Percentiles rank a stretch among this genome's conserved stretches.
These are phyloP conservation scores for Boletus edulis DNA, from an alignment of 768 basidiomycete species.

Conservation along the genomic window DNA sequence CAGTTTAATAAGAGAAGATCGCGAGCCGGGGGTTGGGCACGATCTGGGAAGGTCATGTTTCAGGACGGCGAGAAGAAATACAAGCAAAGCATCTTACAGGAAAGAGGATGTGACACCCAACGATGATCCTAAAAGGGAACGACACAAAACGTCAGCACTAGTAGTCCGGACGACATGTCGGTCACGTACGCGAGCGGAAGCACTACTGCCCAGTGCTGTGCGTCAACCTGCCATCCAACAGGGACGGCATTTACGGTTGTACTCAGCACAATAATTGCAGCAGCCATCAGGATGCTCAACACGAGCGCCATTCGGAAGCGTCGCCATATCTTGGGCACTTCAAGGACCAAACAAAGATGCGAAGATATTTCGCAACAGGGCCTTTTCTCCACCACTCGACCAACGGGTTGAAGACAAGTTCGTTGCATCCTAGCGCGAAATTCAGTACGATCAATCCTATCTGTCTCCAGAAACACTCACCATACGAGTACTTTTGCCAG, in stretches of 20 bases:
- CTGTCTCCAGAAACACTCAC: conserved; percentile 36
- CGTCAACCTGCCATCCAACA: conserved; percentile 61
- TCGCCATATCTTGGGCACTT: conserved; percentile 79
- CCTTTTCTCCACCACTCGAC: conserved; percentile 74
- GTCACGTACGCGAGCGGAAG: conserved; percentile 60
- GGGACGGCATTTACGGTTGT: conserved; percentile 47
- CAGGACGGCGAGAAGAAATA: conserved; percentile 26
- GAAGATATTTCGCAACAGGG: conserved; percentile 80
- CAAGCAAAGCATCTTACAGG: conserved; percentile 49
- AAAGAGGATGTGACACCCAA: conserved; percentile 68
- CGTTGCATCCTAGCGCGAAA: conserved; percentile 20
- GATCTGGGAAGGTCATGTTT: conserved; percentile 44
- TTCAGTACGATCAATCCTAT: conserved; percentile 27
- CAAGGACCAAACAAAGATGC: conserved; percentile 80
- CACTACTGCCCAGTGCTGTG: conserved; percentile 65
- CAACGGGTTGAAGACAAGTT: conserved; percentile 85
- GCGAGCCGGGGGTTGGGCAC: conserved; percentile 87
- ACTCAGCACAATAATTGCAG: conserved; percentile 56
- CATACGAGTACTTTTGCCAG: conserved; percentile 90
- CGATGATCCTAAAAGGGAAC: conserved; percentile 39
- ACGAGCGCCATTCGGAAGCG: conserved; percentile 70
- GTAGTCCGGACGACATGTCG: background rate
- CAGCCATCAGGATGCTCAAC: conserved; percentile 48
- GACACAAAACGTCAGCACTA: background rate
- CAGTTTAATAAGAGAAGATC: conserved; percentile 62